Conservation (phyloP, 129 eudicot species). For the Dittrichia graveolens region DNA sequence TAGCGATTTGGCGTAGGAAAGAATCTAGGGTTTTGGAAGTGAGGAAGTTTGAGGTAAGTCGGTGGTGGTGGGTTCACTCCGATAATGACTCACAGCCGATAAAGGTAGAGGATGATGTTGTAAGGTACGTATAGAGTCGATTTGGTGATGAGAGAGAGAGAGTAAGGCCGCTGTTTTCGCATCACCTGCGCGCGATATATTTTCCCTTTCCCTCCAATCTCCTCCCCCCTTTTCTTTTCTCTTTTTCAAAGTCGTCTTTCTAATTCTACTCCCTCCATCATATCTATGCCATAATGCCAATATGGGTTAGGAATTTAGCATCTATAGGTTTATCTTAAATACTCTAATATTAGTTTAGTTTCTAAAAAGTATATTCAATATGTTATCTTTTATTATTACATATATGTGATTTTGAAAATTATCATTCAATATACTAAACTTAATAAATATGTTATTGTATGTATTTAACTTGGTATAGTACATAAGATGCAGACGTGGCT, state of each 20-base stretch:
- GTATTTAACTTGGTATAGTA: too few relatives aligned
- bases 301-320: too few relatives aligned
- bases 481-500: too few relatives aligned
- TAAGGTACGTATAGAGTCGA: background rate
- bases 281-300: too few relatives aligned
- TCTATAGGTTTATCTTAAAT: background rate
- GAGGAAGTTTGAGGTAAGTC: background rate
- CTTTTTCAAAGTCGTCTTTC: constrained; percentile 36
- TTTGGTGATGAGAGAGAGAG: constrained; percentile 18
- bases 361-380: too few relatives aligned
- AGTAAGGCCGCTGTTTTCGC: constrained; percentile 25
- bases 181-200: constrained; percentile 35
- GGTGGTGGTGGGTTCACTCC: constrained; percentile 31
- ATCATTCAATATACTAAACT: too few relatives aligned
- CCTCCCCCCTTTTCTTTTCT: constrained; percentile 8
- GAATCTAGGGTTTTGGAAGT: constrained; percentile 44
- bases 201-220: constrained; percentile 38
- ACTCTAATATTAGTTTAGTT: background rate
- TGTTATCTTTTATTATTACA: too few relatives aligned
- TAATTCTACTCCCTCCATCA: background rate
- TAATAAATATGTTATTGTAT: too few relatives aligned
- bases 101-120: constrained; percentile 14
- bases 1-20: background rate
- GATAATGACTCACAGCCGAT: constrained; percentile 33
- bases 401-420: too few relatives aligned